Evolutionary conservation across 2,329 filamentous ascomycete species (phyloP).

Genomic region (Verticillium albo-atrum): DNA sequence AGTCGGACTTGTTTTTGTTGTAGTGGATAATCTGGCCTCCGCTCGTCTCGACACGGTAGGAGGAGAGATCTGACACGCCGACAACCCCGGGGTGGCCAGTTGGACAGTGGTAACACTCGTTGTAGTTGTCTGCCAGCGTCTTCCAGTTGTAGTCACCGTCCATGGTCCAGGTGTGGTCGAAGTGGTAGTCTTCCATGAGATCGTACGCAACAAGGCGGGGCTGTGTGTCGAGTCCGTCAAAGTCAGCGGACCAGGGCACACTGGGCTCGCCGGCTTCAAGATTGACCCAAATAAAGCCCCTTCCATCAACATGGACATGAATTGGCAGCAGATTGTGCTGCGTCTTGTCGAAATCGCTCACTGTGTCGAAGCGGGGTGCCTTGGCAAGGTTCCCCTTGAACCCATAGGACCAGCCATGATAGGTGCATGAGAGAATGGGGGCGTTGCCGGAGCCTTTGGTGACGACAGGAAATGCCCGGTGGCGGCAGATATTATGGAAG

Average conservation of each 20-base stretch:
- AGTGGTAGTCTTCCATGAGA: constrained; percentile 17
- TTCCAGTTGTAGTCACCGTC: constrained; percentile 35
- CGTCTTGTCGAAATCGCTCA: too few relatives aligned
- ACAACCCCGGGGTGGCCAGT: constrained; percentile 42
- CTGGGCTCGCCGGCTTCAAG: constrained; percentile 34
- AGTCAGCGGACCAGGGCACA: constrained; percentile 37
- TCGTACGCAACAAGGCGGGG: constrained; percentile 17
- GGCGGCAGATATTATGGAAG: constrained; percentile 26
- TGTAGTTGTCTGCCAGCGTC: constrained; percentile 41
- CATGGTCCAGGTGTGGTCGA: constrained; percentile 27
- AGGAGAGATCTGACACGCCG: constrained; percentile 36
- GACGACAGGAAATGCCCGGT: constrained; percentile 17
- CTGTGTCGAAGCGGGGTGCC: too few relatives aligned
- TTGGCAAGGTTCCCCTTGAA: too few relatives aligned
- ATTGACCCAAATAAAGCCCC: constrained; percentile 47
- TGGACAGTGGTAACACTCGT: constrained; percentile 44
- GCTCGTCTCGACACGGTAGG: constrained; percentile 32
- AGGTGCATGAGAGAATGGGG: too few relatives aligned
- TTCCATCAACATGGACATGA: constrained; percentile 37
- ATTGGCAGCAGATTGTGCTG: constrained; percentile 20
- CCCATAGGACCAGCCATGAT: too few relatives aligned
- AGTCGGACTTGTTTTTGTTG: neutral
- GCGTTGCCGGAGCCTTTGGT: too few relatives aligned
- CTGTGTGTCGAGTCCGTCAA: constrained; percentile 20
- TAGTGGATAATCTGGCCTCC: too few relatives aligned